Base-by-base conservation (phyloP, 495 filamentous ascomycete species). In the Hypoxylon rickii region DNA sequence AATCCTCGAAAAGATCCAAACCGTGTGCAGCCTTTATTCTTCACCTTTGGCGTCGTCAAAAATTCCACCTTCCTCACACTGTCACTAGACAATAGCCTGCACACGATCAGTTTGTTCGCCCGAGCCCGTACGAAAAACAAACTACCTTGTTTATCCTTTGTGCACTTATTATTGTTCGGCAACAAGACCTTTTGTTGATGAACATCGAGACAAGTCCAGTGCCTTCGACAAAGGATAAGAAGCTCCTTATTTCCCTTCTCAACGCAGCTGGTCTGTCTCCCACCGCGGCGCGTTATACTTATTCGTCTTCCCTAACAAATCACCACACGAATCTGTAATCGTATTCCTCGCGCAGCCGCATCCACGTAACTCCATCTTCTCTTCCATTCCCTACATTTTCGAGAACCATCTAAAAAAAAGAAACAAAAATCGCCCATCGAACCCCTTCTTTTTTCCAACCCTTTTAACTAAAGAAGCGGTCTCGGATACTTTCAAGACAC, bases 151-250 rank as follows among this genome's bases (percentile, higher is more conserved):
- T 32, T 4, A 8, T 33, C 33, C 45, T 31, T 53, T 61, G 21
- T 50, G n/a, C n/a, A n/a, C n/a, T n/a, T n/a, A n/a, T 36, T 1
- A 56, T 63, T 58, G 48, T 49, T 39, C 40, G 13, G 54, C 34
- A 62, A 58, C 55, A 48, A 47, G 36, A n/a, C 15, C 38, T 11
- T 58, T 68, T 65, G 58, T 65, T 44, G 16, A 12, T 40, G 24
- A 43, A 21, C n/a, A n/a, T n/a, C n/a, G n/a, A n/a, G n/a, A n/a
- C 44, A 24, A 37, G 36, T 42, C 34, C 44, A 24, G 24, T 29
- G 26, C 19, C n/a, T 18, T 16, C 22, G 16, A 57, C 58, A 68
- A 68, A 68, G 65, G 37, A 51, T 15, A 62, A n/a, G 38, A 41
- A 55, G 45, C 42, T 44, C 46, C 49, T 44, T 52, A 51, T 51